These are phyloP conservation scores for Debaryomycetaceae sp. DNA, from an alignment of 1,139 yeast genomes.

Conservation along the genomic window DNA sequence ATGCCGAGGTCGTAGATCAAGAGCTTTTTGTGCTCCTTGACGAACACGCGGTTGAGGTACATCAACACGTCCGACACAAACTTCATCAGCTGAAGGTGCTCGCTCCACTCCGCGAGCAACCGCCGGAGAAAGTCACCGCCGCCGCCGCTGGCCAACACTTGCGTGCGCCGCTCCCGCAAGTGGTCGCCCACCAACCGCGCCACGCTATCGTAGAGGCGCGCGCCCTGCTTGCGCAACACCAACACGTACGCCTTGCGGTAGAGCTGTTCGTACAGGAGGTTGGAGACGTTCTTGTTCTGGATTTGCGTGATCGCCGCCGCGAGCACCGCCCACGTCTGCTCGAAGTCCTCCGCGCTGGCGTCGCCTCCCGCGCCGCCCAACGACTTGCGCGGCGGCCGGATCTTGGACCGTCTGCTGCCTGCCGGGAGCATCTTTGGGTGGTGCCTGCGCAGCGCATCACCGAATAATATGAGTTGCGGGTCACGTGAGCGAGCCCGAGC, in stretches of 20 bases:
- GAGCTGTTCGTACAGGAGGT: slow-evolving; percentile 77
- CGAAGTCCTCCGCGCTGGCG: slow-evolving; percentile 49
- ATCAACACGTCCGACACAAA: slow-evolving; percentile 82
- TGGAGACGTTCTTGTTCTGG: slow-evolving; percentile 67
- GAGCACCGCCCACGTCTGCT: slow-evolving; percentile 65
- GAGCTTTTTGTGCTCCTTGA: slow-evolving; percentile 65
- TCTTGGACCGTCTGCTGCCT: slow-evolving; percentile 51
- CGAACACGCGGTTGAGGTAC: slow-evolving; percentile 83
- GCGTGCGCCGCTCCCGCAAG: slow-evolving; percentile 30
- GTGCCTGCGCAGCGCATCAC: no score
- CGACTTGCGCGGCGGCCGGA: slow-evolving; percentile 69
- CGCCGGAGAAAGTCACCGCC: slow-evolving; percentile 39
- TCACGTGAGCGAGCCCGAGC: slow-evolving; percentile 1
- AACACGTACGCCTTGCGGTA: slow-evolving; percentile 79
- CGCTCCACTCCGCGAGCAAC: slow-evolving; percentile 63
- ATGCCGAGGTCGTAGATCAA: slow-evolving; percentile 75
- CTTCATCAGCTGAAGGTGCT: slow-evolving; percentile 70
- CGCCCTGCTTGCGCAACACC: slow-evolving; percentile 73
- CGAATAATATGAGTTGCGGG: not conserved
- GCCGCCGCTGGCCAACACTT: slow-evolving; percentile 11
- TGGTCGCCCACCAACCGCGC: slow-evolving; percentile 47
- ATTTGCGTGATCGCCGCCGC: slow-evolving; percentile 76
- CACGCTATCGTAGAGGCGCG: slow-evolving; percentile 62
- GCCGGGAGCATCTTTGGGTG: slow-evolving; percentile 31
- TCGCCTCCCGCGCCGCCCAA: slow-evolving; percentile 19